Evolutionary conservation across 2,329 filamentous ascomycete genomes (phyloP).

Genomic region (Trichoderma lentiforme): DNA sequence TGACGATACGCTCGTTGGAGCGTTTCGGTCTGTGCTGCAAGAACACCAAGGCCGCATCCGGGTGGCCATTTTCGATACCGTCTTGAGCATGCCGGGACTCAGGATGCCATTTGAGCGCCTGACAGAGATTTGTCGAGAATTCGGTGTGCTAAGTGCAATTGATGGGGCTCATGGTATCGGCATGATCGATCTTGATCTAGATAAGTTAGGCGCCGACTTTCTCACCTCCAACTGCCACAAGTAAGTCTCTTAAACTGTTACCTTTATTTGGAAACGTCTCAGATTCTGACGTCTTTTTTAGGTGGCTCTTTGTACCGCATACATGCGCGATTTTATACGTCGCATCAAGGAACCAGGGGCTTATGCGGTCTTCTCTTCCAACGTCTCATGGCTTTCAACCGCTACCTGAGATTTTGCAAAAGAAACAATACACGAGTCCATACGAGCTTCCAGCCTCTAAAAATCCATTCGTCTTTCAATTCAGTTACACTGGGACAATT

Average conservation of each 20-base stretch:
- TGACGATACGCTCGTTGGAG: constrained; percentile 1
- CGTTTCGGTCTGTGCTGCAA: constrained; percentile 5
- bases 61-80: constrained; percentile 9
- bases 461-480: constrained; percentile 13
- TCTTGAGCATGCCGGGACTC: constrained; percentile 15
- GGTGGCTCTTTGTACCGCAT: constrained; percentile 14
- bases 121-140: not conserved
- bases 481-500: constrained; percentile 8
- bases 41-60: not conserved
- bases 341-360: not conserved
- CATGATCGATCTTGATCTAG: constrained; percentile 7
- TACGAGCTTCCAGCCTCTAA: not conserved
- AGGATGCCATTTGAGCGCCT: constrained; percentile 10
- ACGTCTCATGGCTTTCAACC: constrained; percentile 11
- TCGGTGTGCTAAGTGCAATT: not conserved
- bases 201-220: constrained; percentile 4
- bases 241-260: not conserved
- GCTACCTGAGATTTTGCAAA: not conserved
- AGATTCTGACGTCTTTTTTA: not conserved
- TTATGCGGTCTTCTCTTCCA: constrained; percentile 3
- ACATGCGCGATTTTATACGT: constrained; percentile 12
- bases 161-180: constrained; percentile 16
- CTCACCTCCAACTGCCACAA: constrained; percentile 11
- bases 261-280: no score
- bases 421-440: constrained; percentile 1